Base-by-base conservation (phyloP, 2,329 filamentous ascomycete species). In the Talaromyces pinophilus region DNA sequence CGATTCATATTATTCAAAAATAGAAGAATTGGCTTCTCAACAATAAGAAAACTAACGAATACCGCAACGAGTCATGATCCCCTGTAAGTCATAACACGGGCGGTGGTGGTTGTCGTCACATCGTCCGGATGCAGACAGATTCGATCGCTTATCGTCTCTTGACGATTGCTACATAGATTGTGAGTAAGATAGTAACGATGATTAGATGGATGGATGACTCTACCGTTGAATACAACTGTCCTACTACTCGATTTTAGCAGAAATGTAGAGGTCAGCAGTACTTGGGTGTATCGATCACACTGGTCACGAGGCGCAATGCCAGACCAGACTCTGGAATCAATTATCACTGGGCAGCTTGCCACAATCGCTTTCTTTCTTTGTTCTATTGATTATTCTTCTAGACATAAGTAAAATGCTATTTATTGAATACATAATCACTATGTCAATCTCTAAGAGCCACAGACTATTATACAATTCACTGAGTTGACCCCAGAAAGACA, bases 111-210 rank as follows among this genome's bases (percentile, higher is more conserved):
- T 35, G 52, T 25, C 40, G 42, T 50, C 42, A 13, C 59, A 62
- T 62, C 44, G 15, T 54, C 61, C 48, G 61, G 40, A 55, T 44
- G 48, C 48, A 63, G 61, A 40, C 48, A 44, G 8, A 8, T 28
- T 55, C 48, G 35, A 62, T 38, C 33, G 25, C n/a, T 28, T 11
- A 33, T 57, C 54, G 13, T 55, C 33, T 57, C n/a, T 38, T 15
- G 54, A 57, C 30, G 11, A 38, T 3, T 8, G 33, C 54, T 35
- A 35, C 33, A 0, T 52, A 52, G 50, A n/a, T 2, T 10, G n/a
- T 28, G 30, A 19, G 28, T 35, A 55, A 33, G 50, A 54, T 17
- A 17, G 40, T 7, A 22, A 25, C 10, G 17, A 33, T 25, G 11
- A 40, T 1, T 15, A 57, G 11, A 15, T 57, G 13, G 3, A 57